A percentile compares a stretch with the other conserved stretches of the same genome.
Conservation (phyloP, 805 yeast genomes). For the Suhomyces sp. region DNA sequence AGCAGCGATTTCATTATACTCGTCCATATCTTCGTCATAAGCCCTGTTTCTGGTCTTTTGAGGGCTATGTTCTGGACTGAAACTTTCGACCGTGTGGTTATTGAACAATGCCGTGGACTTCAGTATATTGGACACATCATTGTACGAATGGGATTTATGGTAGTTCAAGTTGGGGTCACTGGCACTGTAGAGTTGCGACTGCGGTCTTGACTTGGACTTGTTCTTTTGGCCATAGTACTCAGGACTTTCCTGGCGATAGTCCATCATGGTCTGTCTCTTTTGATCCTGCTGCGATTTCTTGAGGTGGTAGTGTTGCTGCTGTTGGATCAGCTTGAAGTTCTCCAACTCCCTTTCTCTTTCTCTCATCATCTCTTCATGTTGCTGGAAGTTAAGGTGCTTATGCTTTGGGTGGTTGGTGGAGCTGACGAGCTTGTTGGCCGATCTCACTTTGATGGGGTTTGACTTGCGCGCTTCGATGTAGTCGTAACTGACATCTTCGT, state of each 20-base stretch:
- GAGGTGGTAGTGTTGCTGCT: constrained; percentile 29
- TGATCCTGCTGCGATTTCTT: constrained; percentile 12
- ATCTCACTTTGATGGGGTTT: constrained; percentile 8
- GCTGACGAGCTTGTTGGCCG: constrained; percentile 15
- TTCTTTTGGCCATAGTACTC: not conserved
- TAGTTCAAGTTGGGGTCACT: not conserved
- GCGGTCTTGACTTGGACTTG: constrained; percentile 15
- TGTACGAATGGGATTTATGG: constrained; percentile 16
- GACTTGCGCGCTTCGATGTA: constrained; percentile 6
- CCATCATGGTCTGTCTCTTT: constrained; percentile 7
- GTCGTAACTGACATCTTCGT: constrained; percentile 24
- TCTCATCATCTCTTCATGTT: constrained; percentile 13
- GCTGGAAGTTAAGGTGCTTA: constrained; percentile 14
- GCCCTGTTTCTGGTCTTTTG: not conserved
- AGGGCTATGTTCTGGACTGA: constrained; percentile 23
- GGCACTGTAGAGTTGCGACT: constrained; percentile 10
- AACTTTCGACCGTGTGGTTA: constrained; percentile 24
- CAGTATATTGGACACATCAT: constrained; percentile 13
- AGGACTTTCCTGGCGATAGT: not conserved
- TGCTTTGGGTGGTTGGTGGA: constrained; percentile 16
- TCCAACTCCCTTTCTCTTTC: constrained; percentile 31
- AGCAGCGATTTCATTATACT: constrained; percentile 28
- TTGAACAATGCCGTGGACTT: constrained; percentile 11
- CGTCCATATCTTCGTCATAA: constrained; percentile 10
- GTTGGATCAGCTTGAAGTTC: constrained; percentile 26